Percentiles rank a stretch among this genome's conserved stretches.
Conservation (phyloP, 257 asterid genomes). For the Rubia yunnanensis region DNA sequence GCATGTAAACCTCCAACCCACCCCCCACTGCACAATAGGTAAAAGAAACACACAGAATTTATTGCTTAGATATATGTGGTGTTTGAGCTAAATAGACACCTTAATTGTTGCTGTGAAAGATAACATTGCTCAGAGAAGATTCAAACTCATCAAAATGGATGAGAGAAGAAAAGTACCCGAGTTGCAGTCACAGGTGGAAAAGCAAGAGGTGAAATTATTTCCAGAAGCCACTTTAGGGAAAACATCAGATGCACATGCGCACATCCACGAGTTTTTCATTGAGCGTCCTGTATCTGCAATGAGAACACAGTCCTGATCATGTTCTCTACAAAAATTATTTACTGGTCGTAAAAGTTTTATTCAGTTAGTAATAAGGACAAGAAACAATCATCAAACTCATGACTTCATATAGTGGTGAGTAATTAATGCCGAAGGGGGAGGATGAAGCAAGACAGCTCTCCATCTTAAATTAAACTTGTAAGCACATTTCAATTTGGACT, state of each 20-base stretch:
- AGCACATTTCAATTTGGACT: not conserved
- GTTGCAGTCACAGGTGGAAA: slow-evolving; percentile 61
- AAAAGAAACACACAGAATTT: not conserved
- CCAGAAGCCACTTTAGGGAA: slow-evolving; percentile 54
- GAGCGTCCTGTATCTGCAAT: slow-evolving; percentile 42
- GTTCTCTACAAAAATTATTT: slow-evolving; percentile 4
- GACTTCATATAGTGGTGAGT: not conserved
- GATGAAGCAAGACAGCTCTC: not conserved
- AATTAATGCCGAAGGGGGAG: not conserved
- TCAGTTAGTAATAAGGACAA: not conserved
- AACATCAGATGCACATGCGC: slow-evolving; percentile 51
- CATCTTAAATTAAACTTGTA: not conserved
- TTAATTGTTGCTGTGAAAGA: not conserved
- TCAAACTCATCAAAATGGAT: slow-evolving; percentile 1
- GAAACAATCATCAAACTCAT: not conserved
- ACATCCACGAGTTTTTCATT: slow-evolving; percentile 49
- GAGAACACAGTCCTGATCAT: slow-evolving; percentile 14
- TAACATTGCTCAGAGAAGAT: not conserved
- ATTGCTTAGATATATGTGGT: too few species aligned
- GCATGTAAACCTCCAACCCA: too few species aligned
- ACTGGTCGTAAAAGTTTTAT: not conserved
- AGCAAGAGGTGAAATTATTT: slow-evolving; percentile 48
- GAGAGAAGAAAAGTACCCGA: slow-evolving; percentile 46
- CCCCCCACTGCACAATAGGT: too few species aligned
- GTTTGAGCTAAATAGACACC: not conserved